Evolutionary conservation across 78 protist species (phyloP).

Genomic region (Mastigamoeba balamuthi): DNA sequence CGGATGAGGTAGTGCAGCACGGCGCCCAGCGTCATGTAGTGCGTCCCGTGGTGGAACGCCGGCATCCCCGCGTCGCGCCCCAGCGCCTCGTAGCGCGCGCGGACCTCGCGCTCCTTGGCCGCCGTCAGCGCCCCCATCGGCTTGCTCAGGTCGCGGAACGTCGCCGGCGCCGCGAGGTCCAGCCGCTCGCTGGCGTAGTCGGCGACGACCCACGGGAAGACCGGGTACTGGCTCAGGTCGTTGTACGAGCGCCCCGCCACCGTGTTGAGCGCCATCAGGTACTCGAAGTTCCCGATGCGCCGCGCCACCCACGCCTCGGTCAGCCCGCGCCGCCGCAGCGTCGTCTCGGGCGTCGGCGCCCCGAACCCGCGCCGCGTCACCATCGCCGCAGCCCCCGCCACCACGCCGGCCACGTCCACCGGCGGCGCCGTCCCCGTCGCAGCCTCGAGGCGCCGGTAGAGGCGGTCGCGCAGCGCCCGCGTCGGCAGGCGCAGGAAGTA

Average conservation of each 20-base stretch:
- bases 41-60: slow-evolving; percentile 70
- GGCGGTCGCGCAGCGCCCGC: slow-evolving; percentile 4
- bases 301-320: slow-evolving; percentile 39
- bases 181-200: slow-evolving; percentile 36
- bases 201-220: slow-evolving; percentile 84
- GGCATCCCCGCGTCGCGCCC: slow-evolving; percentile 4
- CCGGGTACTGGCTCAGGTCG: slow-evolving; percentile 75
- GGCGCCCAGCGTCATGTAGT: slow-evolving; percentile 58
- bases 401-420: not conserved
- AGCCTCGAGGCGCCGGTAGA: not conserved
- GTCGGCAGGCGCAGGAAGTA: slow-evolving; percentile 28
- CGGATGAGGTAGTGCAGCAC: slow-evolving; percentile 78
- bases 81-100: slow-evolving; percentile 13
- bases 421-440: not conserved
- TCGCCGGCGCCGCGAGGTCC: slow-evolving; percentile 46
- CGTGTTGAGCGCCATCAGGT: slow-evolving; percentile 71
- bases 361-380: not conserved
- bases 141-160: slow-evolving; percentile 64
- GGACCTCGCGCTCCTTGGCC: not conserved
- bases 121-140: slow-evolving; percentile 70
- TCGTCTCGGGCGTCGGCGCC: slow-evolving; percentile 7
- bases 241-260: slow-evolving; percentile 28
- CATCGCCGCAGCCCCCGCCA: not conserved
- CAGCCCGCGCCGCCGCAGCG: slow-evolving; percentile 8
- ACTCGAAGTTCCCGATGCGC: slow-evolving; percentile 59